Conservation (phyloP, 768 basidiomycete genomes). For the Russula ochroleuca region DNA sequence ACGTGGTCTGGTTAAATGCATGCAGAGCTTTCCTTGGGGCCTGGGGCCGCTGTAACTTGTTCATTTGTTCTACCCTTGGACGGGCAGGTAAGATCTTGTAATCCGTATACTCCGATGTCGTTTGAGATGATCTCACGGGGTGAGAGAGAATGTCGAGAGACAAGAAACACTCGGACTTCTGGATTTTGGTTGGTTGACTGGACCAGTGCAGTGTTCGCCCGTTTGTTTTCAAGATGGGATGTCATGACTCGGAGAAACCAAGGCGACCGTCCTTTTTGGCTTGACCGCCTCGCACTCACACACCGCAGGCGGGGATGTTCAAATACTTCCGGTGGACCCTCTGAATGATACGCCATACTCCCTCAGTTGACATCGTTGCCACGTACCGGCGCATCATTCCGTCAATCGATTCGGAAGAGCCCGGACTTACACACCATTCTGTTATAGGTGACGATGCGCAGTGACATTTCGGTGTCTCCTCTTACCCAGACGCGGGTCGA, state of each 20-base stretch:
- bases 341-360: not conserved
- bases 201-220: not conserved
- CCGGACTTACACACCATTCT: not conserved
- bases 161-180: not conserved
- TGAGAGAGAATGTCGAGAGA: no score
- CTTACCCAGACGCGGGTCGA: not conserved
- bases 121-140: no score
- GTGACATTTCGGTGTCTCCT: conserved; percentile 21
- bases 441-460: conserved; percentile 19
- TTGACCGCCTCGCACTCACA: not conserved
- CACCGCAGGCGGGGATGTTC: conserved; percentile 4
- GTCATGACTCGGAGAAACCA: not conserved
- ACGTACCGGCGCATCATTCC: not conserved
- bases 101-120: no score
- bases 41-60: no score
- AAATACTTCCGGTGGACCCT: conserved; percentile 4
- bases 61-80: no score
- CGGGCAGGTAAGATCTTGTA: no score
- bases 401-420: not conserved
- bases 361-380: conserved; percentile 11
- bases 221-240: not conserved
- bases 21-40: no score
- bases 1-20: no score
- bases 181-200: not conserved
- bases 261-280: not conserved